These are phyloP conservation scores for Sordariomycetes sp. DNA, from an alignment of 2,329 filamentous ascomycete species.

Conservation along the genomic window DNA sequence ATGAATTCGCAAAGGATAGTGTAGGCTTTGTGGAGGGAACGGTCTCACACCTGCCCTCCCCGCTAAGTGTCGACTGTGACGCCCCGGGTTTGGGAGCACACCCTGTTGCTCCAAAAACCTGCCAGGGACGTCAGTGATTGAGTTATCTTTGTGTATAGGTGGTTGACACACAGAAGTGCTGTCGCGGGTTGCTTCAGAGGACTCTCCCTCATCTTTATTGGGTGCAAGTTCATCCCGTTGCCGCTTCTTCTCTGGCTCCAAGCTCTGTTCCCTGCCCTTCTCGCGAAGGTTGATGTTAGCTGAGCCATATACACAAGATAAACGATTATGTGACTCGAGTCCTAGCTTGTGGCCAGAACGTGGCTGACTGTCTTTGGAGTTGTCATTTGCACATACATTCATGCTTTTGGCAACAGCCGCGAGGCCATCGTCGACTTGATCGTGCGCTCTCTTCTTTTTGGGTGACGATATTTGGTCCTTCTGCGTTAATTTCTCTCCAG, in stretches of 20 bases:
- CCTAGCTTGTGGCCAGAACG: not conserved
- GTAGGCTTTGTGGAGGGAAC: constrained; percentile 29
- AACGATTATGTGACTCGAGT: not conserved
- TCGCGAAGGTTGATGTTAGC: constrained; percentile 25
- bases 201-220: not conserved
- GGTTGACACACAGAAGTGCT: not conserved
- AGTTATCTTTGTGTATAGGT: not conserved
- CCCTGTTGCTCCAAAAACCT: not conserved
- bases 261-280: constrained; percentile 21
- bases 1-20: constrained; percentile 45
- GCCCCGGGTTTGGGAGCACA: not conserved
- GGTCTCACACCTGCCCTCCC: constrained; percentile 12
- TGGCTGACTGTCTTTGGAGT: not conserved
- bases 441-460: constrained; percentile 53
- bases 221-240: constrained; percentile 33
- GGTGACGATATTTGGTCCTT: constrained; percentile 42
- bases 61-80: not conserved
- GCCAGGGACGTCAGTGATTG: not conserved
- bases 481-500: constrained; percentile 16
- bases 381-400: not conserved
- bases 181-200: not conserved
- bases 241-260: constrained; percentile 53
- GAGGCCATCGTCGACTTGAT: constrained; percentile 39
- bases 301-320: not conserved
- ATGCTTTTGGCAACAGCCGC: not conserved